Conservation (phyloP, 768 basidiomycete genomes). For the Phaffia australis region DNA sequence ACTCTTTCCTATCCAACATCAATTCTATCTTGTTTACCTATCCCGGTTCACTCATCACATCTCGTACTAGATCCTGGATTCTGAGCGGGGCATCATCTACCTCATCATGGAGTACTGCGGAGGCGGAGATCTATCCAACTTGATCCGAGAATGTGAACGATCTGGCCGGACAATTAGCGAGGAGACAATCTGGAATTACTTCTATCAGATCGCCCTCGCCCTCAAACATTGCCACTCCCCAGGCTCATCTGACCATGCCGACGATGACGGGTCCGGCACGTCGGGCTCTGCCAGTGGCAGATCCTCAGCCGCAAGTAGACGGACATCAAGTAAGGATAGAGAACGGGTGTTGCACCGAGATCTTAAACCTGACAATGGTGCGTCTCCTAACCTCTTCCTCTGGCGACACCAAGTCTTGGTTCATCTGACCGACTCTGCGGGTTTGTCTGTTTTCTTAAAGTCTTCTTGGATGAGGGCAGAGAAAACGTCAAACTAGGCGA, state of each 20-base stretch:
- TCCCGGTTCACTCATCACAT: not conserved
- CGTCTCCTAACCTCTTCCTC: constrained; percentile 38
- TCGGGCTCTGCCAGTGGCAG: constrained; percentile 4
- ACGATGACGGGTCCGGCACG: constrained; percentile 28
- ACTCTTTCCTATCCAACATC: not conserved
- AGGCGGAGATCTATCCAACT: constrained; percentile 78
- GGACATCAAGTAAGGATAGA: constrained; percentile 28
- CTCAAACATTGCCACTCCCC: constrained; percentile 90
- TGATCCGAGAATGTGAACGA: constrained; percentile 54
- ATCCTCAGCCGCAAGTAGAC: constrained; percentile 17
- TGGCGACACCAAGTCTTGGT: not conserved
- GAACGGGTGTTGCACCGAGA: constrained; percentile 74
- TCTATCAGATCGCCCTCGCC: constrained; percentile 82
- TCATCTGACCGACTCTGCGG: not conserved
- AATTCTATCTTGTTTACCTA: not conserved
- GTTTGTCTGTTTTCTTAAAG: constrained; percentile 40
- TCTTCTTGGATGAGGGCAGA: constrained; percentile 68
- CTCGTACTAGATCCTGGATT: constrained; percentile 56
- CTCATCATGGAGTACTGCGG: constrained; percentile 99
- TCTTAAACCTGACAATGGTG: constrained; percentile 92
- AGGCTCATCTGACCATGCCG: constrained; percentile 30
- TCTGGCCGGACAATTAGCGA: constrained; percentile 64
- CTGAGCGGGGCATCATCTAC: constrained; percentile 80
- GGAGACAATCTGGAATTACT: constrained; percentile 90
- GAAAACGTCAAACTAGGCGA: constrained; percentile 92